A percentile compares a stretch with the other conserved stretches of the same genome.
phyloP scores from a whole-genome alignment of 1,284 basidiomycete species.

The Gomphus bonarii region DNA sequence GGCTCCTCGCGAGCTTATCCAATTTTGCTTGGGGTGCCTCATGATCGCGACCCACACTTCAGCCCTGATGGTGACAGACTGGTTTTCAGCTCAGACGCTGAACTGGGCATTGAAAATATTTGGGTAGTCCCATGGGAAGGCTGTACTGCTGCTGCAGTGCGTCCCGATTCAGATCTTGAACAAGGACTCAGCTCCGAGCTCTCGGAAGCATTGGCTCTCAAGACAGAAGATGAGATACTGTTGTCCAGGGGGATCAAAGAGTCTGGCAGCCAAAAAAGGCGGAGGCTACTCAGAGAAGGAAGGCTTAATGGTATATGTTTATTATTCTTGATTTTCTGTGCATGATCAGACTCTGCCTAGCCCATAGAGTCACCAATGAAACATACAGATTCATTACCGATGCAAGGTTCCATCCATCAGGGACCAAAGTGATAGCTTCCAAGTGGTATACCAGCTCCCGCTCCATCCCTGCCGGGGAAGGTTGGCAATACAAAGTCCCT shows the following conservation, averaged over 20 bases:
- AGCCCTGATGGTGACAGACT: constrained; percentile 51
- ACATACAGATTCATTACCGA: constrained; percentile 61
- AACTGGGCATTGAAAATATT: constrained; percentile 60
- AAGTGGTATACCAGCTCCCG: constrained; percentile 62
- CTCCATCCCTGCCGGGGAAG: constrained; percentile 59
- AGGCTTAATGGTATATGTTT: constrained; percentile 35
- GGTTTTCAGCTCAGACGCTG: constrained; percentile 61
- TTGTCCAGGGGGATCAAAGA: constrained; percentile 41
- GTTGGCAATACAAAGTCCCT: constrained; percentile 44
- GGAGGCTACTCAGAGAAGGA: constrained; percentile 49
- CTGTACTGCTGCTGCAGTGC: constrained; percentile 48
- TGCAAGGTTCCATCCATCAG: constrained; percentile 57
- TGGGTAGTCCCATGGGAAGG: constrained; percentile 58
- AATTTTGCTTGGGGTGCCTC: constrained; percentile 48
- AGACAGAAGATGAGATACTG: constrained; percentile 36
- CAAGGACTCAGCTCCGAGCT: constrained; percentile 21
- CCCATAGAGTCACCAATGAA: constrained; percentile 58
- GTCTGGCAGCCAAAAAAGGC: constrained; percentile 32
- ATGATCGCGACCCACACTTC: constrained; percentile 63
- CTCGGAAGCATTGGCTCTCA: constrained; percentile 24
- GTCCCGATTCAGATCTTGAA: constrained; percentile 18
- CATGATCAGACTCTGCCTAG: constrained; percentile 23
- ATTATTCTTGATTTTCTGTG: neutral
- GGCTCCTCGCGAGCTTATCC: constrained; percentile 32
- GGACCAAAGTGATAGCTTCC: constrained; percentile 49